A percentile compares a stretch with the other conserved stretches of the same genome.
phyloP scores from a whole-genome alignment of 139 green algal genomes.

The Chlorella sorokiniana region DNA sequence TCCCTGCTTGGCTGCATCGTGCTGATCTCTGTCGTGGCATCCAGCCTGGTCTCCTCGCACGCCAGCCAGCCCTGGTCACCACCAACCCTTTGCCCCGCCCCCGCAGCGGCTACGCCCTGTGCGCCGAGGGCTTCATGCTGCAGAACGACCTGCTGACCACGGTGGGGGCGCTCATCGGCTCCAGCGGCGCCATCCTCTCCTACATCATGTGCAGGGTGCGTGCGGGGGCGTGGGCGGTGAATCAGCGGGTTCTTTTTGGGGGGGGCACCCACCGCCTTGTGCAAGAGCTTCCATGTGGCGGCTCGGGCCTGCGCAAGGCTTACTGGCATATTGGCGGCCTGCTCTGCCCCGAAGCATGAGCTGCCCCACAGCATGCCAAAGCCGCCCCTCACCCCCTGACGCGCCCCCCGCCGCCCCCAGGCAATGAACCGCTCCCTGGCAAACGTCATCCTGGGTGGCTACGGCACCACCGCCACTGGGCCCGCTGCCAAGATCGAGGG shows the following conservation, averaged over 20 bases:
- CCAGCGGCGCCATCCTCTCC: conserved; percentile 85
- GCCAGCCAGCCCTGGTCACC: no score
- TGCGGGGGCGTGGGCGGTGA: not conserved
- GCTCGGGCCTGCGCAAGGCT: no score
- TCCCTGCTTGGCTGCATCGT: not conserved
- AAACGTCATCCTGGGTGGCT: conserved; percentile 90
- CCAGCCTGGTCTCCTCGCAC: no score
- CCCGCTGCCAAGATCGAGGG: conserved; percentile 22
- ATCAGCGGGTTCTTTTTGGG: no score
- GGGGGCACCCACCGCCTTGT: no score
- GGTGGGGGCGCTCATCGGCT: conserved; percentile 88
- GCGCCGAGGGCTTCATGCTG: conserved; percentile 91
- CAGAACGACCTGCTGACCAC: conserved; percentile 81
- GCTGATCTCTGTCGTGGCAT: not conserved
- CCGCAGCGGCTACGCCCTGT: conserved; percentile 80
- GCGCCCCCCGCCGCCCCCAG: not conserved
- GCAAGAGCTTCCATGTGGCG: no score
- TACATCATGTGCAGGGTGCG: conserved; percentile 89
- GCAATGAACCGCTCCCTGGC: conserved; percentile 89
- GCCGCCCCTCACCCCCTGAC: not conserved
- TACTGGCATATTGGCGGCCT: not conserved
- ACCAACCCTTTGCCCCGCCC: no score
- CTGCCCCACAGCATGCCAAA: not conserved
- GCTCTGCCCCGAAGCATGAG: not conserved
- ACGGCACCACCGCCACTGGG: conserved; percentile 48